phyloP scores from a whole-genome alignment of 2,329 filamentous ascomycete genomes.

The Fusarium sp. region DNA sequence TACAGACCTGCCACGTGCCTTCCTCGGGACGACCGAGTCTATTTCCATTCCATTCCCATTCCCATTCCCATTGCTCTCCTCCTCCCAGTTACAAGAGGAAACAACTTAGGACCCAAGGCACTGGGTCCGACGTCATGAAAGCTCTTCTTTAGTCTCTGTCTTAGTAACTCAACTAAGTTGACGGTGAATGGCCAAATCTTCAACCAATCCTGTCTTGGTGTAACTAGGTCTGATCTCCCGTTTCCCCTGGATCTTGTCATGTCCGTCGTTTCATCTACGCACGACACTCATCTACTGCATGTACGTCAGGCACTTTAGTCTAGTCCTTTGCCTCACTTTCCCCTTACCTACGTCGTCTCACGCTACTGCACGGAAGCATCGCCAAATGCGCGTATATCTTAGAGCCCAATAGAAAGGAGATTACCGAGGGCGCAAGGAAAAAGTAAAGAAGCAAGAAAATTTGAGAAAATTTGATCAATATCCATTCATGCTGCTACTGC shows the following conservation, averaged over 20 bases:
- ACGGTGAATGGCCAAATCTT: not conserved
- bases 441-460: conserved; percentile 5
- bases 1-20: conserved; percentile 38
- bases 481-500: conserved; percentile 2
- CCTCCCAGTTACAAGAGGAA: conserved; percentile 10
- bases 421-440: conserved; percentile 20
- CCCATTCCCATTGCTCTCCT: conserved; percentile 5
- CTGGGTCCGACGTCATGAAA: conserved; percentile 15
- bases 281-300: conserved; percentile 12
- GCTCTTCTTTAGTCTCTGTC: conserved; percentile 9
- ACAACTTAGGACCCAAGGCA: not conserved
- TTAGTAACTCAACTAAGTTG: not conserved
- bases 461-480: not conserved
- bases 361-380: not conserved
- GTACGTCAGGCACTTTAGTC: not conserved
- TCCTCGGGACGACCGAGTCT: conserved; percentile 17
- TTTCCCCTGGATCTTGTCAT: not conserved
- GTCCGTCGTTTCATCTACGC: conserved; percentile 4
- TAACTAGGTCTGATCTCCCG: conserved; percentile 10
- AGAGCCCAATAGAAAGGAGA: conserved; percentile 2
- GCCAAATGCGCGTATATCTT: conserved; percentile 1
- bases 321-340: conserved; percentile 3
- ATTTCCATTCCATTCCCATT: conserved; percentile 8
- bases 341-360: conserved; percentile 7
- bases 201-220: not conserved